Conservation (phyloP, 139 green algal genomes). For the Mesotaenium endlicherianum region DNA sequence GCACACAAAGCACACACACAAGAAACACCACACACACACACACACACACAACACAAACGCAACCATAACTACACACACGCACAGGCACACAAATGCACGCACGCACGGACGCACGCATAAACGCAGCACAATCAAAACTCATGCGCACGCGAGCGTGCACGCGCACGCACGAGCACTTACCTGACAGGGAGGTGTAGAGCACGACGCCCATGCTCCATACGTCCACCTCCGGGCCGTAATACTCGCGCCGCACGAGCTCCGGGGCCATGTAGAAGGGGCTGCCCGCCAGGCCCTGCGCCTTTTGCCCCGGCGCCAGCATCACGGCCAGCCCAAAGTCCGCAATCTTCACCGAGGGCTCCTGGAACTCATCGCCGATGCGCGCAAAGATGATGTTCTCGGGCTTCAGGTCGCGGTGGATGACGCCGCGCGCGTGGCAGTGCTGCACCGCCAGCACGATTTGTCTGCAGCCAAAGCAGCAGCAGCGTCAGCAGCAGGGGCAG, state of each 20-base stretch:
- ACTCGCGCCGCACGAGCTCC: conserved; percentile 66
- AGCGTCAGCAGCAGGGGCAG: not conserved
- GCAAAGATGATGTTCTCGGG: conserved; percentile 96
- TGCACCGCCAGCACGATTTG: conserved; percentile 80
- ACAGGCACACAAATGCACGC: not conserved
- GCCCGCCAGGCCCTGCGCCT: conserved; percentile 64
- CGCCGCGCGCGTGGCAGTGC: conserved; percentile 87
- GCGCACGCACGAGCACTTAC: conserved; percentile 43
- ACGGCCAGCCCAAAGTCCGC: conserved; percentile 89
- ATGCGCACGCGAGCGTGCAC: too few relatives aligned
- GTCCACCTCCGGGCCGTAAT: conserved; percentile 81
- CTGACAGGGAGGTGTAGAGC: conserved; percentile 91
- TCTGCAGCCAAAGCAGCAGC: not conserved
- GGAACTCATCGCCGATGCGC: conserved; percentile 35
- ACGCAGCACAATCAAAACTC: not conserved
- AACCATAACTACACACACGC: too few relatives aligned
- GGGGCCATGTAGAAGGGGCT: conserved; percentile 90
- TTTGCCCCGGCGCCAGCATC: conserved; percentile 73
- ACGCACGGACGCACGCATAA: not conserved
- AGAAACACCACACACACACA: too few relatives aligned
- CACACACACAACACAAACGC: too few relatives aligned
- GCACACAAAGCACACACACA: too few relatives aligned
- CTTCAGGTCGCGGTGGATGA: conserved; percentile 86
- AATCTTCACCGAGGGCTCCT: conserved; percentile 72
- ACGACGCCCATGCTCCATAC: conserved; percentile 92